Evolutionary conservation across 331 rosid genomes (phyloP), one percentile per base, ranked within the genome.

Genomic region (Stylosanthes scabra): DNA sequence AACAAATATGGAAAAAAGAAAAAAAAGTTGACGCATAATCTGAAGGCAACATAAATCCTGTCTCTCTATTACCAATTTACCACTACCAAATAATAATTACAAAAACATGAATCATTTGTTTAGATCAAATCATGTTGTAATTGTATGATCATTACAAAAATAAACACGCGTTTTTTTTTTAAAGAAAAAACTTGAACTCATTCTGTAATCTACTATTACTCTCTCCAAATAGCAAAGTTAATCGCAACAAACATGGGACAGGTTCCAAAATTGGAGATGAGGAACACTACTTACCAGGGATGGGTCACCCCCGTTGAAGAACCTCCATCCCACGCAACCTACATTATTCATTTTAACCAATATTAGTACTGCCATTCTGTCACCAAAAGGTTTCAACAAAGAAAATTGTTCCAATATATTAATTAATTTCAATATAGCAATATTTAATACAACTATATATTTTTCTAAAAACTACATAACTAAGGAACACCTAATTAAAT

Each of bases 311-410:
- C 86, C 81, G 66, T 83, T 47, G 80, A 89, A 76, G 69, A 89
- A 55, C 63, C 83, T 88, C 87, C 88, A 81, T 76, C 96, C 83
- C 7, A 84, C 73, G 63, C 96, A 92, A 52, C 82, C 97, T 92
- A 86, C 82, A 44, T 5, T 14, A 49, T 27, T 56, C n/a, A 75
- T n/a, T 59, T 1, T 34, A 39, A 37, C 2, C 2, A 13, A n/a
- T 14, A 25, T 34, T 34, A 34, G 39, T 34, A 34, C 39, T 34
- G 39, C 4, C 39, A 34, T 0, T 34, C 2, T 9, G 1, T 13
- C 46, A 27, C 50, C 6, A 59, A 46, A 59, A 46, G 29, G 47
- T 41, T 34, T 40, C 65, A 59, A 52, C 20, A 39, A 49, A 7
- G 27, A 71, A 27, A 65, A 54, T 25, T 49, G 13, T 6, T 34